Conservation (phyloP, 1,284 basidiomycete genomes). For the Mycena sp. region DNA sequence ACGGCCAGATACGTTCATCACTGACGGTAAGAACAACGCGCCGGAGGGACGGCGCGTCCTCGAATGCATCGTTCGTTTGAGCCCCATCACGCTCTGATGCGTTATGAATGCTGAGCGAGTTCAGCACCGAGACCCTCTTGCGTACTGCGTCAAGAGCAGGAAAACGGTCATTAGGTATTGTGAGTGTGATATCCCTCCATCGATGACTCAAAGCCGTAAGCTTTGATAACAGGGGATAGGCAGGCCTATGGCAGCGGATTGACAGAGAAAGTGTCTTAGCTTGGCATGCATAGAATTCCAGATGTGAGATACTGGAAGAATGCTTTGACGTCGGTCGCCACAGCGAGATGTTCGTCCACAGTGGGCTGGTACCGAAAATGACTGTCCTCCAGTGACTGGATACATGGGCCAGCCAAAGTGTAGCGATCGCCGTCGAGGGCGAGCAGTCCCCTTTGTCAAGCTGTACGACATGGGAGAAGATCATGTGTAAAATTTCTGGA, state of each 20-base stretch:
- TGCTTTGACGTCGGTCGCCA: not conserved
- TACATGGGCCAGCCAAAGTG: slow-evolving; percentile 13
- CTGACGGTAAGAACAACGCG: not conserved
- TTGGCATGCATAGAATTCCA: slow-evolving; percentile 4
- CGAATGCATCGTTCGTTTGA: slow-evolving; percentile 7
- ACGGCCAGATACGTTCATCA: slow-evolving; percentile 15
- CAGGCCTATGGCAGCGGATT: not conserved
- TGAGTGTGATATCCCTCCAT: slow-evolving; percentile 6
- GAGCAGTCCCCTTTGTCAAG: not conserved
- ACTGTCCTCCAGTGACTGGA: slow-evolving; percentile 21
- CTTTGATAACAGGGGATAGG: not conserved
- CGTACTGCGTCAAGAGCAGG: slow-evolving; percentile 3
- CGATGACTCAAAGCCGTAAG: slow-evolving; percentile 1
- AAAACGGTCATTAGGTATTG: not conserved
- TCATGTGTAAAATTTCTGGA: slow-evolving; percentile 15
- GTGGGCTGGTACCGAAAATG: not conserved
- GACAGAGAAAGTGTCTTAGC: slow-evolving; percentile 7
- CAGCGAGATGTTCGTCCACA: slow-evolving; percentile 12
- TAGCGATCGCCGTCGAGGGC: not conserved
- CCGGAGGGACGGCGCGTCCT: slow-evolving; percentile 10
- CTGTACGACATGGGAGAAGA: slow-evolving; percentile 11
- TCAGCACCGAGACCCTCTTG: slow-evolving; percentile 6
- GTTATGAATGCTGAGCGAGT: slow-evolving; percentile 3
- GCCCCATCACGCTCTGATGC: slow-evolving; percentile 1
- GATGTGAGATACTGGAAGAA: not conserved